These are phyloP conservation scores for Thyridium curvatum DNA, from an alignment of 2,329 filamentous ascomycete species.

Conservation along the genomic window DNA sequence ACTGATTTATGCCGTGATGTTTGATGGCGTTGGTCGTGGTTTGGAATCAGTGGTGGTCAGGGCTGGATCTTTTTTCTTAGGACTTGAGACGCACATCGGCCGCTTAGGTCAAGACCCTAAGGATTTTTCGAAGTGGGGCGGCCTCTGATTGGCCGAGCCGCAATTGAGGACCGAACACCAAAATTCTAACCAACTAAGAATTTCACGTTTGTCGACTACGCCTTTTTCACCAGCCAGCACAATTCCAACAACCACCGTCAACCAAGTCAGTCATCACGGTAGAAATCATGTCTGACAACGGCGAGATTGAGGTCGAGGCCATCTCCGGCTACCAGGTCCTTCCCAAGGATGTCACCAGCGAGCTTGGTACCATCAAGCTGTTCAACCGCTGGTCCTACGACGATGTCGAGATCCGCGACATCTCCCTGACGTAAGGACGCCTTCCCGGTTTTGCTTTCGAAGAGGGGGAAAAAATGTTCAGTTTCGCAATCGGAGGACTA, in stretches of 20 bases:
- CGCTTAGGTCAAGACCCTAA: slow-evolving; percentile 3
- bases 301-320: slow-evolving; percentile 88
- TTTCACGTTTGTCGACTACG: too few relatives aligned
- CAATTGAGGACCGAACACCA: slow-evolving; percentile 6
- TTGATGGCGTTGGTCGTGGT: slow-evolving; percentile 16
- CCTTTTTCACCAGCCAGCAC: slow-evolving; percentile 13
- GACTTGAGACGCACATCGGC: too few relatives aligned
- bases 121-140: slow-evolving; percentile 12
- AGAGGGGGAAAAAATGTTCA: neutral
- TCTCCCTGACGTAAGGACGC: slow-evolving; percentile 91
- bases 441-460: slow-evolving; percentile 15
- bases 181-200: too few relatives aligned
- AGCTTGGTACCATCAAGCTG: slow-evolving; percentile 90
- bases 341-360: slow-evolving; percentile 84
- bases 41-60: slow-evolving; percentile 3
- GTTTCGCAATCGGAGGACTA: neutral
- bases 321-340: slow-evolving; percentile 71
- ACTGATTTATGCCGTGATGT: slow-evolving; percentile 21
- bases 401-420: slow-evolving; percentile 99
- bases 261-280: slow-evolving; percentile 21
- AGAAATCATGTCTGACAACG: slow-evolving; percentile 83
- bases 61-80: slow-evolving; percentile 3
- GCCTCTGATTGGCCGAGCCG: slow-evolving; percentile 21
- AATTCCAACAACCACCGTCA: slow-evolving; percentile 15
- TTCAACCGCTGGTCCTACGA: slow-evolving; percentile 95